phyloP scores from a whole-genome alignment of 1,284 basidiomycete species.

The Fomitopsis palustris region DNA sequence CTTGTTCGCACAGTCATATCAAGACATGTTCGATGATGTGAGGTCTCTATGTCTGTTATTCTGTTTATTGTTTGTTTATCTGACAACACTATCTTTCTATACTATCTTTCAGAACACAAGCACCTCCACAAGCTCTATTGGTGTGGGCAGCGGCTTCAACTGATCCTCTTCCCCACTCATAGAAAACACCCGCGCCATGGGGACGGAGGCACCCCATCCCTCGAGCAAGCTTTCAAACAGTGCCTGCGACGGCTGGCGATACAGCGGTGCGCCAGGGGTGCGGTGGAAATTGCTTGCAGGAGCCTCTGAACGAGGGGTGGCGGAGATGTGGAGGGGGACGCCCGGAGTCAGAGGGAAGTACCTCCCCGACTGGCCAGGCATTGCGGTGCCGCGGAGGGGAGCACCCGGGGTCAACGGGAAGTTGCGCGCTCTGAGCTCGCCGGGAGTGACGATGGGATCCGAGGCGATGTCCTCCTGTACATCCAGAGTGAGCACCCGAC shows the following conservation, averaged over 20 bases:
- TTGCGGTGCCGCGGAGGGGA: not conserved
- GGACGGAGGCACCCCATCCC: not conserved
- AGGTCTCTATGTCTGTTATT: too few relatives aligned
- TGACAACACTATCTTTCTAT: too few relatives aligned
- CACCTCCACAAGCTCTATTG: not conserved
- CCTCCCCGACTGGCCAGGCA: not conserved
- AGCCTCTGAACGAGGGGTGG: not conserved
- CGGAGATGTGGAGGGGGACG: not conserved
- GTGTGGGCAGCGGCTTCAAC: not conserved
- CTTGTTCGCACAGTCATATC: too few relatives aligned
- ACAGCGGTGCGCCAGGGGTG: constrained; percentile 16
- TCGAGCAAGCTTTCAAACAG: not conserved
- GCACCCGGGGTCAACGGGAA: constrained; percentile 6
- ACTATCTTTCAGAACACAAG: not conserved
- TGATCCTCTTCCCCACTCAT: not conserved
- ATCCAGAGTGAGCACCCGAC: not conserved
- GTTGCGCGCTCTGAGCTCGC: constrained; percentile 1
- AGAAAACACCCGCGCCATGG: not conserved
- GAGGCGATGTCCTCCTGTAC: not conserved
- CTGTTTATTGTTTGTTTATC: too few relatives aligned
- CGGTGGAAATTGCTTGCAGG: constrained; percentile 8
- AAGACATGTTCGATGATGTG: too few relatives aligned
- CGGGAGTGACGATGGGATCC: constrained; percentile 1
- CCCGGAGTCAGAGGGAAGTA: not conserved
- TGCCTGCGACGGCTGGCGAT: constrained; percentile 3